Base-by-base conservation (phyloP, 2,329 filamentous ascomycete genomes). In the Cadophora sp. region DNA sequence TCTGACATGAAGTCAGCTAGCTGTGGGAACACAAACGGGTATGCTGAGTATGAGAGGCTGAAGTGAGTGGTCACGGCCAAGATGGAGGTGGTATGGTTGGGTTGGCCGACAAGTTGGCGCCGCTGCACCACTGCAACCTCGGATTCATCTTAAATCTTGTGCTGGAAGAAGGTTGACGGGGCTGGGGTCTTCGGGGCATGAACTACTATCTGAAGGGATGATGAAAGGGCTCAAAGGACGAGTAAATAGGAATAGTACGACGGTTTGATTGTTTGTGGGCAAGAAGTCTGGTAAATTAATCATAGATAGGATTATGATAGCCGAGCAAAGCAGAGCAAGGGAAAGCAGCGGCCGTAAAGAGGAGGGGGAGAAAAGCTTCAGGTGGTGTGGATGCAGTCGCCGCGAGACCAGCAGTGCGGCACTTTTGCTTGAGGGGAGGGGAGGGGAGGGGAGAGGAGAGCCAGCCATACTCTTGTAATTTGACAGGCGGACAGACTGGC, bases 1-100 rank as follows among this genome's bases (percentile, higher is more conserved):
- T 55, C 51, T 55, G 51, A 55, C 51, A 55, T 55, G 26, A 29
- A 27, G 51, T 55, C 51, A 29, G 51, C 51, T 31, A 31, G 24
- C 14, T 8, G 9, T 3, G 51, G 27, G 51, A 31, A 29, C 26
- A 55, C 51, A 55, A 55, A 55, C 27, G 51, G 51, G 26, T n/a
- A 31, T 31, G 51, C 26, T 55, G 27, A 31, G 50, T 31, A 4
- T 53, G 51, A 55, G 51, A 55, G 51, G 51, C 51, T 55, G 51
- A 55, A 55, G 14, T 19, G 51, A 55, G 26, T 19, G 50, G 50
- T 29, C 24, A 53, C 24, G 19, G 50, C 50, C 50, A 53, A 53
- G 50, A 7, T 53, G 48, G 48, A 53, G 50, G 12, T 16, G 24
- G 24, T 11, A 16, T 53, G 50, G 24, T 55, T 55, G 51, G 50